Percentiles rank a stretch among this genome's conserved stretches.
Conservation (phyloP, 495 filamentous ascomycete species). For the Staphylotrichum longicolle region DNA sequence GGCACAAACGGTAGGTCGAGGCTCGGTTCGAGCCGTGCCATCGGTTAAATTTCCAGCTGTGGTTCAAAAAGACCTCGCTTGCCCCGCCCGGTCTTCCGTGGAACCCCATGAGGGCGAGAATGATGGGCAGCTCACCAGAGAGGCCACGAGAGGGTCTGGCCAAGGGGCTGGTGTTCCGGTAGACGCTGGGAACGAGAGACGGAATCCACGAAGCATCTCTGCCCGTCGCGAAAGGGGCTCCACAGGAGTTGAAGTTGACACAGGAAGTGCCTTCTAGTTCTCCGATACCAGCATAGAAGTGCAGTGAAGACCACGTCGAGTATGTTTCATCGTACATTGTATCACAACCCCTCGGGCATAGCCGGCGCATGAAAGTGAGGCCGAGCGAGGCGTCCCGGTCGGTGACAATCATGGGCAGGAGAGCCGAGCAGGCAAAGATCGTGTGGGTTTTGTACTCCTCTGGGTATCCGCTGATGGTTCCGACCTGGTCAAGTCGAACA, state of each 20-base stretch:
- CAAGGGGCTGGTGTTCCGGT: conserved; percentile 18
- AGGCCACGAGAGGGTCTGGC: conserved; percentile 25
- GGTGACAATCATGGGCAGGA: conserved; percentile 32
- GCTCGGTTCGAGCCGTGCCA: conserved; percentile 21
- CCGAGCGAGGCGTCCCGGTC: conserved; percentile 28
- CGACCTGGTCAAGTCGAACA: conserved; percentile 1
- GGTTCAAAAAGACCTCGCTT: conserved; percentile 24
- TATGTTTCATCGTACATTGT: not conserved
- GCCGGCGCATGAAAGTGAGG: conserved; percentile 13
- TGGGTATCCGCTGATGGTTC: not conserved
- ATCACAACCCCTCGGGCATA: conserved; percentile 16
- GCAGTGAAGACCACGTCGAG: conserved; percentile 26
- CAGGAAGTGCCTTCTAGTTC: conserved; percentile 21
- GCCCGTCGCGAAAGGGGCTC: conserved; percentile 25
- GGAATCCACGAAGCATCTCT: conserved; percentile 34
- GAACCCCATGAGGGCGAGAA: conserved; percentile 36
- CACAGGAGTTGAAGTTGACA: conserved; percentile 1
- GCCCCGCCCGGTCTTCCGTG: conserved; percentile 14
- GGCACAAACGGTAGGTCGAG: conserved; percentile 28
- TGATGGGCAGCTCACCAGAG: conserved; percentile 30
- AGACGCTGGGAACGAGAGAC: conserved; percentile 33
- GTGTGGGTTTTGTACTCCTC: conserved; percentile 22
- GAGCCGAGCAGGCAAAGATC: conserved; percentile 37
- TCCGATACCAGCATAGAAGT: conserved; percentile 18
- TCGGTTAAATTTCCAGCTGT: conserved; percentile 17